Evolutionary conservation across 176 grass and related monocot species (phyloP).

Genomic region (Oryza glumipatula): DNA sequence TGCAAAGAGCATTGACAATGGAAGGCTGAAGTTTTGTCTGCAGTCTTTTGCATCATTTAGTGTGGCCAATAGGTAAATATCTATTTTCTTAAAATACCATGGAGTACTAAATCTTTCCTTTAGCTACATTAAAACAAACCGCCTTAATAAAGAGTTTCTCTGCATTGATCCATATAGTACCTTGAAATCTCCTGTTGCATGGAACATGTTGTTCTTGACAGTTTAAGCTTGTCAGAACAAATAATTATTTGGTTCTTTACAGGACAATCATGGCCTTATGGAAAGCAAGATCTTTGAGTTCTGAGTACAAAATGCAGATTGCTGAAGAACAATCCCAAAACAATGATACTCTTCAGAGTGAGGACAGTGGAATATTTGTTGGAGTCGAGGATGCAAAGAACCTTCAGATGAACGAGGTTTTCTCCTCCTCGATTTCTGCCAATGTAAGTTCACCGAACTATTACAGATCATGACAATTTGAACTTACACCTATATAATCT

Average conservation of each 20-base stretch:
- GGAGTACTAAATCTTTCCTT: neutral
- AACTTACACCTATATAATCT: conserved; percentile 31
- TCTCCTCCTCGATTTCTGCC: conserved; percentile 52
- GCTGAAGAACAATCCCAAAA: conserved; percentile 77
- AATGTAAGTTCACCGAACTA: conserved; percentile 56
- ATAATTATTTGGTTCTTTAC: conserved; percentile 41
- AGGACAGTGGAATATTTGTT: conserved; percentile 76
- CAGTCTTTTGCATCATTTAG: conserved; percentile 95
- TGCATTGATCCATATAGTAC: conserved; percentile 16
- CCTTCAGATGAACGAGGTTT: conserved; percentile 68
- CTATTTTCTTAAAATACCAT: conserved; percentile 21
- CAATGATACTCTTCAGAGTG: conserved; percentile 51
- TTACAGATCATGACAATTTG: conserved; percentile 12
- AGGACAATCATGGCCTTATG: conserved; percentile 94
- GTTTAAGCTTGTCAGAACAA: conserved; percentile 20
- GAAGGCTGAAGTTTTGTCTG: conserved; percentile 82
- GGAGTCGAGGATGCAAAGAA: conserved; percentile 71
- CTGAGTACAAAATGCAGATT: conserved; percentile 72
- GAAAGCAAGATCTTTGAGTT: conserved; percentile 86
- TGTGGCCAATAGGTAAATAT: conserved; percentile 78
- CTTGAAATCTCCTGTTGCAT: conserved; percentile 39
- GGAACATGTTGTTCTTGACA: conserved; percentile 15
- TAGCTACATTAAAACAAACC: conserved; percentile 23
- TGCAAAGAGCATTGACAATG: conserved; percentile 78
- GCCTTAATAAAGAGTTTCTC: neutral